These are phyloP conservation scores for Gastrolobium bilobum DNA, from an alignment of 306 rosid genomes.

Conservation along the genomic window DNA sequence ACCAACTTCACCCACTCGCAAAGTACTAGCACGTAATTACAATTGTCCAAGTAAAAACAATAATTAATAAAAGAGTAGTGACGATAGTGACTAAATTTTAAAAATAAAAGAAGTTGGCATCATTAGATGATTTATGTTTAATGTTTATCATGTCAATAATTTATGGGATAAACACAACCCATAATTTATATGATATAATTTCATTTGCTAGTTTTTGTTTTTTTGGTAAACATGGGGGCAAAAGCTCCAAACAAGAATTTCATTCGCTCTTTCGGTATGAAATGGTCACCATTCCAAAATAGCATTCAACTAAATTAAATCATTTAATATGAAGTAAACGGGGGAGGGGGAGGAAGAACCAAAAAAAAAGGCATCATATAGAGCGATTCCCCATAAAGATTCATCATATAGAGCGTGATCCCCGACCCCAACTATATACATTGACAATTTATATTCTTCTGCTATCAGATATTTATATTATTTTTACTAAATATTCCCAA, in stretches of 20 bases:
- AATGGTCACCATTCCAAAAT: background rate
- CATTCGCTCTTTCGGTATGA: background rate
- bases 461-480: background rate
- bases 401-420: background rate
- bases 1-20: constrained; percentile 33
- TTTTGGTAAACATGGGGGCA: too few relatives aligned
- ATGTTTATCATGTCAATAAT: background rate
- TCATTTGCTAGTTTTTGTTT: background rate
- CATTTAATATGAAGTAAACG: background rate
- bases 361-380: background rate
- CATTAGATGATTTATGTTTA: background rate
- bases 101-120: background rate
- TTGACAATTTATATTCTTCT: background rate
- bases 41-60: background rate
- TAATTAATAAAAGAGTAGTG: background rate
- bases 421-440: background rate
- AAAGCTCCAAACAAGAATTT: too few relatives aligned
- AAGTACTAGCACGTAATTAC: background rate
- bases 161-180: too few relatives aligned
- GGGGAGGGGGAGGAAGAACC: background rate
- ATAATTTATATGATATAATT: background rate
- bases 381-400: background rate
- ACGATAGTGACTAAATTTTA: background rate
- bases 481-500: background rate
- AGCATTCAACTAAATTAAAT: constrained; percentile 1